Evolutionary conservation across 352 stramenopile genomes (phyloP).

Genomic region (Aphanomyces invadans): DNA sequence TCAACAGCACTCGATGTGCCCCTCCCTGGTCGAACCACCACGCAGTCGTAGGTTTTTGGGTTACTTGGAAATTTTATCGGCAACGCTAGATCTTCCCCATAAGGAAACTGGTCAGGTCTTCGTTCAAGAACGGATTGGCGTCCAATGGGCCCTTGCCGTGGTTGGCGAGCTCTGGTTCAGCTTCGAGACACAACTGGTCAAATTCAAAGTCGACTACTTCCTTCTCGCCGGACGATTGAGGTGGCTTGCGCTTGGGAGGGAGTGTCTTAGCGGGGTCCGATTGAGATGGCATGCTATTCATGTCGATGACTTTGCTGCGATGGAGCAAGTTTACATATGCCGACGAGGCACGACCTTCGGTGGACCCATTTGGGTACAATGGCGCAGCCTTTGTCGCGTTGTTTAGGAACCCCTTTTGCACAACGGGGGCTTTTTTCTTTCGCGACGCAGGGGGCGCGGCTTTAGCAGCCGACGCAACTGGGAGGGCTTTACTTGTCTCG

Average conservation of each 20-base stretch:
- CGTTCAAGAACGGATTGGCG: conserved; percentile 16
- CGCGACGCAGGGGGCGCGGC: too few relatives aligned
- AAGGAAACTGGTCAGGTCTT: conserved; percentile 8
- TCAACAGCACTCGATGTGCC: too few relatives aligned
- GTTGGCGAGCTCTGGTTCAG: conserved; percentile 59
- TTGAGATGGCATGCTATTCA: conserved; percentile 31
- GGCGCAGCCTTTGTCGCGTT: conserved; percentile 32
- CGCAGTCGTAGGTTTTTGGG: too few relatives aligned
- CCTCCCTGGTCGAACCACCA: too few relatives aligned
- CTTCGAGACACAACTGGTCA: conserved; percentile 68
- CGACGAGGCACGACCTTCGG: conserved; percentile 50
- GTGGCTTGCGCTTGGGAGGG: neutral
- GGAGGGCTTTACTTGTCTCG: neutral
- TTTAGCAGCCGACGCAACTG: neutral
- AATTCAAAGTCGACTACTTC: conserved; percentile 68
- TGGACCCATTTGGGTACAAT: conserved; percentile 66
- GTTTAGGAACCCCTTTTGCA: conserved; percentile 79
- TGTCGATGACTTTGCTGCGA: conserved; percentile 72
- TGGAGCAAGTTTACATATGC: conserved; percentile 72
- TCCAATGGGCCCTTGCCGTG: conserved; percentile 6
- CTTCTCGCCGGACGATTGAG: conserved; percentile 15
- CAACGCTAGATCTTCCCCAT: conserved; percentile 13
- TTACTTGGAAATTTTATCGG: too few relatives aligned
- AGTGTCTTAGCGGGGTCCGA: conserved; percentile 23
- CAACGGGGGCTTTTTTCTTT: conserved; percentile 28